These are phyloP conservation scores for Filosporella fistucella DNA, from an alignment of 495 filamentous ascomycete species.

Conservation along the genomic window DNA sequence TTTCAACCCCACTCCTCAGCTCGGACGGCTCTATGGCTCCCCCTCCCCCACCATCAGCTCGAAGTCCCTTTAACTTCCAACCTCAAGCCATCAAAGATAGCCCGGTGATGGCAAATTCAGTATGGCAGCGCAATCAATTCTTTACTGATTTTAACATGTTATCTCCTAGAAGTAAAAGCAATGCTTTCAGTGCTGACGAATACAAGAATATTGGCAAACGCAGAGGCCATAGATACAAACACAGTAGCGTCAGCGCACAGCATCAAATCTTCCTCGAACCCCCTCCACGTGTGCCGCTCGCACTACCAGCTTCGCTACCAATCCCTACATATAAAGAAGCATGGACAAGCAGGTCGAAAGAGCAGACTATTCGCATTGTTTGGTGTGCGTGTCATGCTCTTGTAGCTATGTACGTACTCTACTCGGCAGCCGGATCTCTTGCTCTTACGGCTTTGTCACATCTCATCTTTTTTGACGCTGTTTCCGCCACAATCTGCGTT, in stretches of 20 bases:
- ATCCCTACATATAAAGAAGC: conserved; percentile 89
- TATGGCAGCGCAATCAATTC: conserved; percentile 35
- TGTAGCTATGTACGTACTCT: conserved; percentile 77
- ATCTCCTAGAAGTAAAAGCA: conserved; percentile 7
- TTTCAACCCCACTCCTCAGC: conserved; percentile 8
- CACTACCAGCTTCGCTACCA: conserved; percentile 87
- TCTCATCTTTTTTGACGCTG: conserved; percentile 88
- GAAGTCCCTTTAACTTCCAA: conserved; percentile 88
- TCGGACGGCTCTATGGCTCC: conserved; percentile 13
- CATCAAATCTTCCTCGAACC: conserved; percentile 97
- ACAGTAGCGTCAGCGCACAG: conserved; percentile 79
- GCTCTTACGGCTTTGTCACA: conserved; percentile 91
- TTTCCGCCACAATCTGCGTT: conserved; percentile 90
- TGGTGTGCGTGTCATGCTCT: conserved; percentile 89
- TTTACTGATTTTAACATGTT: too few relatives aligned
- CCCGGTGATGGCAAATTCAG: conserved; percentile 69
- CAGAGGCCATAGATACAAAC: conserved; percentile 95
- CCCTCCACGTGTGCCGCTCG: conserved; percentile 79
- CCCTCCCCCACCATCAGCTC: conserved; percentile 23
- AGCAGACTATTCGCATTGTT: conserved; percentile 74
- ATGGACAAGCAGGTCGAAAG: conserved; percentile 75
- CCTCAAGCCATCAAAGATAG: conserved; percentile 72
- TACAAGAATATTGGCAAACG: conserved; percentile 77
- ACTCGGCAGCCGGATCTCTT: conserved; percentile 79
- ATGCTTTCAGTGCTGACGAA: conserved; percentile 7